Evolutionary conservation across 192 early-diverging fungal genomes (phyloP).

Genomic region (Coemansia sp.): DNA sequence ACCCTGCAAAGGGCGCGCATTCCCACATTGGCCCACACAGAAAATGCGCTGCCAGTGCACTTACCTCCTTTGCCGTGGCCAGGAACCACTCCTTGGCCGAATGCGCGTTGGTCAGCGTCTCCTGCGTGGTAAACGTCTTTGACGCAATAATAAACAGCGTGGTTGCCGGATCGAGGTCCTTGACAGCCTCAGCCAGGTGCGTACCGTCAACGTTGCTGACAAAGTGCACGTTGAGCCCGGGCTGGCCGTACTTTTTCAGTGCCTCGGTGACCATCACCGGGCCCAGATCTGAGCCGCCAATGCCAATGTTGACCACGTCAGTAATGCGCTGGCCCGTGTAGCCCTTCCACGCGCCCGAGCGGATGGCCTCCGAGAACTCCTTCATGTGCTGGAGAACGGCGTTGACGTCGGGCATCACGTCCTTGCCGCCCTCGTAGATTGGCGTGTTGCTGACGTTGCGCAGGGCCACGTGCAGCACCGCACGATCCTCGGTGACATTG

Average conservation of each 20-base stretch:
- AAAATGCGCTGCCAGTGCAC: neutral
- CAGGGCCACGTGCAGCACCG: conserved; percentile 93
- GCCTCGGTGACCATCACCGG: conserved; percentile 99
- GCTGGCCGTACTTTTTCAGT: conserved; percentile 84
- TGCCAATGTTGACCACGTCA: conserved; percentile 97
- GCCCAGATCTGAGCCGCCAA: conserved; percentile 96
- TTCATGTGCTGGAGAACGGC: conserved; percentile 92
- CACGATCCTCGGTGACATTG: conserved; percentile 95
- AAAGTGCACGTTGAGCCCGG: conserved; percentile 83
- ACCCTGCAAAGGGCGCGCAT: neutral
- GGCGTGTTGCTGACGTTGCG: conserved; percentile 82
- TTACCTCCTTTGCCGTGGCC: conserved; percentile 69
- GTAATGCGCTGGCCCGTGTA: conserved; percentile 93
- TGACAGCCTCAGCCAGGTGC: conserved; percentile 90
- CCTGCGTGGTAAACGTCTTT: conserved; percentile 99
- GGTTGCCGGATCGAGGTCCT: conserved; percentile 79
- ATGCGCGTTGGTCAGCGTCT: conserved; percentile 95
- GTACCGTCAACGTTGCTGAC: conserved; percentile 98
- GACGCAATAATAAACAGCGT: conserved; percentile 93
- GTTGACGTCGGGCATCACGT: conserved; percentile 95
- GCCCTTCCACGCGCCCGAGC: conserved; percentile 90
- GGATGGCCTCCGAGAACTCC: conserved; percentile 73
- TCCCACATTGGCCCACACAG: neutral
- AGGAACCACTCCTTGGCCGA: conserved; percentile 95
- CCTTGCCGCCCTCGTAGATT: conserved; percentile 80